Percentiles rank a stretch among this genome's conserved stretches.
Conservation (phyloP, 257 asterid species). For the Jacaranda copaia region DNA sequence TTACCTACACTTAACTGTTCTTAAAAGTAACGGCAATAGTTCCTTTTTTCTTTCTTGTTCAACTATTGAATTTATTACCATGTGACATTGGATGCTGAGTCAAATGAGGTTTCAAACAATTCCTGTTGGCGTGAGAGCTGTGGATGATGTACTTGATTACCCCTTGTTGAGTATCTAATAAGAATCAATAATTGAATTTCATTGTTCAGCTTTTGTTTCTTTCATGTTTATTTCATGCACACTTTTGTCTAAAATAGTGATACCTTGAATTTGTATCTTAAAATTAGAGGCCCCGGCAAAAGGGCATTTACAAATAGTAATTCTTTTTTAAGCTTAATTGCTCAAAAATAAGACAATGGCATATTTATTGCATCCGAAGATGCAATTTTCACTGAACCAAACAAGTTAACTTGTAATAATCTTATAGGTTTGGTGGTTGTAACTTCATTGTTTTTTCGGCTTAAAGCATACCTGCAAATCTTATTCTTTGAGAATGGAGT, state of each 20-base stretch:
- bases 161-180: background rate
- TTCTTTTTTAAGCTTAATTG: too few species aligned
- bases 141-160: background rate
- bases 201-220: background rate
- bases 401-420: too few species aligned
- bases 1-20: background rate
- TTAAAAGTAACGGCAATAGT: background rate
- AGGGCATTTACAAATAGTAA: background rate
- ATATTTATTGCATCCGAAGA: too few species aligned
- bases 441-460: too few species aligned
- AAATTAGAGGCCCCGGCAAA: background rate
- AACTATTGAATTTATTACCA: background rate
- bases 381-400: too few species aligned
- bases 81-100: background rate
- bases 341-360: too few species aligned
- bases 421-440: too few species aligned
- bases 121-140: background rate
- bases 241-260: background rate
- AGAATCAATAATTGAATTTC: slow-evolving; percentile 10
- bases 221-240: background rate
- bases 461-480: too few species aligned
- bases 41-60: background rate
- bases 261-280: background rate
- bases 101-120: background rate
- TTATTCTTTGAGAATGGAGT: too few species aligned